Base-by-base conservation (phyloP, 441 rosid species). In the Pelargonium exstipulatum region DNA sequence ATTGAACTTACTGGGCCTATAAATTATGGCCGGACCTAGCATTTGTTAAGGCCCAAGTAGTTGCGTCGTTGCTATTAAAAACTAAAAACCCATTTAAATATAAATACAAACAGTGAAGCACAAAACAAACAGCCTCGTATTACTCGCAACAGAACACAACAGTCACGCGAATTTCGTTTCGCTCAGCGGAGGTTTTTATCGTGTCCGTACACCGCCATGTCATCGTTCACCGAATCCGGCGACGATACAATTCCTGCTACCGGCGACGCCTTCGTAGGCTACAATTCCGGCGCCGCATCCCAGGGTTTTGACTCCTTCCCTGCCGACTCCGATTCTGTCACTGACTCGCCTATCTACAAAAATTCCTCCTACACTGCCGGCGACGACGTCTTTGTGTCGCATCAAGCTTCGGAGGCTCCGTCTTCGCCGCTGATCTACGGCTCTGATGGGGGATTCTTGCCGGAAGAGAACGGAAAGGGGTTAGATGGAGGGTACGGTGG, bases 401-500 rank as follows among this genome's bases (percentile, higher is more conserved):
- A 82, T 53, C 60, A 17, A 7, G 60, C 60, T 17, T 17, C 60
- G 22, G 60, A 53, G 60, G 24, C 4, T 53, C 22, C 9, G 22
- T 53, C 17, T 53, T 53, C 60, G 32, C 66, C 84, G 9, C 48
- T 87, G 55, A 75, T 70, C 74, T 72, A 81, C 74, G 77, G 72
- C 3, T 55, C 62, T 8, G 62, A 18, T 4, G 62, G 62, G 12
- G 62, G 62, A 17, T 55, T 7, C 13, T 17, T 18, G 62, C 26
- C 26, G 26, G 62, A 17, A 17, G 76, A 71, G 68, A 78, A 82
- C 71, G 81, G 81, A 1, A 74, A 51, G 40, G 87, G 48, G 0
- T 68, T 80, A 24, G 80, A 60, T 49, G 81, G 80, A 64, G 80
- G 70, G 14, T 84, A 84, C 66, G 94, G 87, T 49, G 81, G 80